A percentile compares a stretch with the other conserved stretches of the same genome.
These are phyloP conservation scores for Phytophthora lateralis DNA, from an alignment of 352 stramenopile genomes.

Conservation along the genomic window DNA sequence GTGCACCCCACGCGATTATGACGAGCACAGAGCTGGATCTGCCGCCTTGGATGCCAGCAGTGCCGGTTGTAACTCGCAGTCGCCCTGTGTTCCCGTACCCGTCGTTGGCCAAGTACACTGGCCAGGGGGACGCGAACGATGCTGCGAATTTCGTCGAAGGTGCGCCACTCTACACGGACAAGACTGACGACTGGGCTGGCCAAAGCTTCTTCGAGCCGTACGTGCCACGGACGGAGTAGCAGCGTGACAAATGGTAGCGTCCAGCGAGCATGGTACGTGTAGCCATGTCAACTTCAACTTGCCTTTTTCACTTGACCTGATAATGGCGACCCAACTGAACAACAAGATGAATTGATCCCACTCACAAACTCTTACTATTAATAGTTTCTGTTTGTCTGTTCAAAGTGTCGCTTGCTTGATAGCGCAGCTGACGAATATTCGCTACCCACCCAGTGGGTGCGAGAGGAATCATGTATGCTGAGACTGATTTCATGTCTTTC, in stretches of 20 bases:
- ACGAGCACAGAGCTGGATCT: constrained; percentile 24
- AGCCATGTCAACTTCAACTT: constrained; percentile 5
- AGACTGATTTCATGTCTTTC: neutral
- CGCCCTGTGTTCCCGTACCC: constrained; percentile 32
- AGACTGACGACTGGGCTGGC: constrained; percentile 22
- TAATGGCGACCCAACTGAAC: no score
- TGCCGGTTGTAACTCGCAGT: constrained; percentile 22
- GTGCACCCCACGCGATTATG: constrained; percentile 27
- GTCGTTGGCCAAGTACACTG: constrained; percentile 23
- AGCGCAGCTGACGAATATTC: neutral
- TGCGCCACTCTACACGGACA: constrained; percentile 23
- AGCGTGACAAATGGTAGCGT: neutral
- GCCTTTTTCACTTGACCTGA: neutral
- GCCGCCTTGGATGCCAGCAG: constrained; percentile 11
- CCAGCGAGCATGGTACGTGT: neutral
- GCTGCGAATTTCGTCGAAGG: constrained; percentile 29
- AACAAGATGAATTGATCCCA: no score
- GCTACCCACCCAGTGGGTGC: neutral
- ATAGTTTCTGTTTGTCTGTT: no score
- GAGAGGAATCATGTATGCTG: constrained; percentile 6
- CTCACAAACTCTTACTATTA: no score
- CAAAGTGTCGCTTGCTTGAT: neutral
- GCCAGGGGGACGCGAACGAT: constrained; percentile 21
- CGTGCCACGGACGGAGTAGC: constrained; percentile 12
- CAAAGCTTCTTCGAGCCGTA: constrained; percentile 37